Evolutionary conservation across 179 eudicot species (phyloP).

Genomic region (Silene coronaria): DNA sequence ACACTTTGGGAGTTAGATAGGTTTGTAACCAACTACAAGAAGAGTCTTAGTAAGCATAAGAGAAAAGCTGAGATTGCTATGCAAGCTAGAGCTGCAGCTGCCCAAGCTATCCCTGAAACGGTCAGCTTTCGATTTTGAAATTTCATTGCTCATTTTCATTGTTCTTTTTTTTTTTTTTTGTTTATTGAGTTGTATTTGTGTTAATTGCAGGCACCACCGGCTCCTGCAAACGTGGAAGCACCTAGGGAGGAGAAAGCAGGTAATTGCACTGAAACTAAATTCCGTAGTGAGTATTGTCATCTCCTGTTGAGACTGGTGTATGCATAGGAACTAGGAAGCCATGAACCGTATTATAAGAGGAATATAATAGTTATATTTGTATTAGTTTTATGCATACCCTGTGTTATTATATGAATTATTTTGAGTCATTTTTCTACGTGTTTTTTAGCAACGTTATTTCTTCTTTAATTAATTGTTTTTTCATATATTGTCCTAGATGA

Average conservation of each 20-base stretch:
- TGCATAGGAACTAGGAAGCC: not conserved
- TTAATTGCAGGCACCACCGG: constrained; percentile 34
- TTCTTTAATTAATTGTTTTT: not conserved
- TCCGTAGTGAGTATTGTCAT: no score
- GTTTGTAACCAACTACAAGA: constrained; percentile 42
- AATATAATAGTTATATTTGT: not conserved
- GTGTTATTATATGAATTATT: not conserved
- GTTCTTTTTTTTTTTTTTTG: not conserved
- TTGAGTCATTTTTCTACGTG: not conserved
- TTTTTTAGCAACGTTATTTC: not conserved
- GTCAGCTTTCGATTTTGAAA: constrained; percentile 22
- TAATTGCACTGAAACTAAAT: constrained; percentile 15
- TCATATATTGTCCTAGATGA: constrained; percentile 31
- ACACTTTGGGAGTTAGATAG: constrained; percentile 55
- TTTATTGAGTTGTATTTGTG: not conserved
- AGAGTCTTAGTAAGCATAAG: constrained; percentile 40
- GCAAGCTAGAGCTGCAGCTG: constrained; percentile 29
- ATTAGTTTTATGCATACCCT: no score
- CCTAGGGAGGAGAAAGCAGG: constrained; percentile 42
- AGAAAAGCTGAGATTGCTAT: constrained; percentile 28
- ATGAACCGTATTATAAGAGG: not conserved
- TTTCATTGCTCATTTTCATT: not conserved
- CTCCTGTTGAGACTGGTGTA: no score
- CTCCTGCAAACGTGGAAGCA: constrained; percentile 28
- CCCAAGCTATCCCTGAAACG: constrained; percentile 20